Percentiles rank a stretch among this genome's conserved stretches.
phyloP scores from a whole-genome alignment of 2,329 filamentous ascomycete genomes.

The Botrytis tulipae region DNA sequence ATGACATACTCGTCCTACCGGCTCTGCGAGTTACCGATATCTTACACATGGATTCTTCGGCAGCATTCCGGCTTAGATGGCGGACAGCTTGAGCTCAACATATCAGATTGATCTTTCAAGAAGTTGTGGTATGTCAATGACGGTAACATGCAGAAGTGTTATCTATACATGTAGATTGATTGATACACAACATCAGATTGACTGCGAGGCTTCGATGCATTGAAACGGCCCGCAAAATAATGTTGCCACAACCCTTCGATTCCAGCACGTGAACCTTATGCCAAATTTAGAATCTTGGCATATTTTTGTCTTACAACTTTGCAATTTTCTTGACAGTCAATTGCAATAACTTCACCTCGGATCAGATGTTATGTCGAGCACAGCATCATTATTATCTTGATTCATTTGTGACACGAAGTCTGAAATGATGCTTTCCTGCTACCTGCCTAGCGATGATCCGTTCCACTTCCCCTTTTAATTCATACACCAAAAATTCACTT shows the following conservation, averaged over 20 bases:
- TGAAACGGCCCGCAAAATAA: neutral
- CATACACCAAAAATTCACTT: slow-evolving; percentile 9
- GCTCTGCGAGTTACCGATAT: neutral
- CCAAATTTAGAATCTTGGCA: slow-evolving; percentile 2
- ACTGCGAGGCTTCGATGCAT: neutral
- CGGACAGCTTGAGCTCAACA: neutral
- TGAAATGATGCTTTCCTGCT: slow-evolving; percentile 38
- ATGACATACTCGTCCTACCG: neutral
- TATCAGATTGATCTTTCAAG: neutral
- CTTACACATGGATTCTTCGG: neutral
- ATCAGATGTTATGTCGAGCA: neutral
- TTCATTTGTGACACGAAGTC: neutral
- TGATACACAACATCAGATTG: neutral
- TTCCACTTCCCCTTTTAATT: slow-evolving; percentile 42
- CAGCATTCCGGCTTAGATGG: neutral
- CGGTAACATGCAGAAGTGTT: neutral
- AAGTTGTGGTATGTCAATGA: neutral
- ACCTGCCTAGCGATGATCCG: slow-evolving; percentile 37
- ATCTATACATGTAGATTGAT: neutral
- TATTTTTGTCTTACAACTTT: neutral
- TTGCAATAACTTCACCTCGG: neutral
- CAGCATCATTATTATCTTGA: neutral
- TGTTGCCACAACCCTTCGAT: neutral
- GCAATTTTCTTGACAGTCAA: neutral
- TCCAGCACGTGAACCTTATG: neutral